Evolutionary conservation across 805 yeast species (phyloP).

Genomic region (Saccharomycopsis fermentans): DNA sequence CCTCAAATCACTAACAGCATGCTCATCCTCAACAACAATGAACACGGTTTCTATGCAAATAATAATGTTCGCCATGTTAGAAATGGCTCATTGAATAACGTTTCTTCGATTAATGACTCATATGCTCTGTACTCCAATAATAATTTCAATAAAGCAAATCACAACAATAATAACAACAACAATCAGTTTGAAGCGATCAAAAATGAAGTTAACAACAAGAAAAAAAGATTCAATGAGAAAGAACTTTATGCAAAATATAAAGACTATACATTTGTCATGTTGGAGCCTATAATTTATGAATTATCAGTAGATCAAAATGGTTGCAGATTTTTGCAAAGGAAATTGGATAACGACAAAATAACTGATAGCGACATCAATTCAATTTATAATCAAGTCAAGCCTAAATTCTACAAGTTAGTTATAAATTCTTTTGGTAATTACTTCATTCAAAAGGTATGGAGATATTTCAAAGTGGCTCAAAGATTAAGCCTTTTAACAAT

Average conservation of each 20-base stretch:
- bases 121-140: background rate
- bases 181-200: conserved; percentile 8
- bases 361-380: conserved; percentile 44
- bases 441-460: conserved; percentile 61
- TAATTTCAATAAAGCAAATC: background rate
- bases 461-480: conserved; percentile 46
- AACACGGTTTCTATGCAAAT: background rate
- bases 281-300: conserved; percentile 44
- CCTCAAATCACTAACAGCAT: background rate
- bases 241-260: conserved; percentile 34
- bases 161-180: background rate
- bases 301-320: conserved; percentile 68
- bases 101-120: background rate
- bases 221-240: conserved; percentile 24
- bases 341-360: conserved; percentile 29
- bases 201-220: conserved; percentile 19
- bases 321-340: conserved; percentile 67
- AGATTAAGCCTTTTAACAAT: conserved; percentile 44
- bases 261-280: conserved; percentile 38
- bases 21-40: background rate
- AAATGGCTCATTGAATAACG: background rate
- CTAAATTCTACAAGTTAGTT: conserved; percentile 54
- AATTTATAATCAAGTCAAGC: conserved; percentile 49
- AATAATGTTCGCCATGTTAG: background rate
- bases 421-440: conserved; percentile 80